Percentiles rank a stretch among this genome's conserved stretches.
These are phyloP conservation scores for Penicillium herquei DNA, from an alignment of 495 filamentous ascomycete species.

Conservation along the genomic window DNA sequence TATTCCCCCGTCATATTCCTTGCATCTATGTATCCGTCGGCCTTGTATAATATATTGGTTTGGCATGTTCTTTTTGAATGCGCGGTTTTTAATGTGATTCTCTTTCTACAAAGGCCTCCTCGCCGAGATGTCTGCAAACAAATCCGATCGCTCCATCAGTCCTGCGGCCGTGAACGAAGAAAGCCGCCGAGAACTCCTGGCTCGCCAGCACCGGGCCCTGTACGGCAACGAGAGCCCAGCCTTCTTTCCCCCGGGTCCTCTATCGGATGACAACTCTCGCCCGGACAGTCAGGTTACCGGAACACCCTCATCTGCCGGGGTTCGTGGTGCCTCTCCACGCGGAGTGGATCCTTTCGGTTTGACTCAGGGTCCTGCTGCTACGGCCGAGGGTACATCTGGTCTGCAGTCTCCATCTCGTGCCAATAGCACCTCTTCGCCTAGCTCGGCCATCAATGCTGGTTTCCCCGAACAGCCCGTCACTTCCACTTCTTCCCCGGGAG, in stretches of 20 bases:
- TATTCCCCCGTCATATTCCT: constrained; percentile 35
- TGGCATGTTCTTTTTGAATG: constrained; percentile 35
- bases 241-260: constrained; percentile 58
- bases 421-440: constrained; percentile 84
- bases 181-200: constrained; percentile 91
- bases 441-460: constrained; percentile 61
- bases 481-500: constrained; percentile 85
- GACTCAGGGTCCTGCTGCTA: constrained; percentile 36
- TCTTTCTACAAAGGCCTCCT: constrained; percentile 62
- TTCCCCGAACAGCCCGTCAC: constrained; percentile 75
- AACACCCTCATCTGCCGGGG: constrained; percentile 48
- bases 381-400: constrained; percentile 37
- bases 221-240: constrained; percentile 73
- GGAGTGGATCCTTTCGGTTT: constrained; percentile 63
- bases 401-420: constrained; percentile 72
- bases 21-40: constrained; percentile 42
- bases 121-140: constrained; percentile 78
- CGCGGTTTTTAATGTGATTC: constrained; percentile 44
- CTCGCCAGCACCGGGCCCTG: constrained; percentile 87
- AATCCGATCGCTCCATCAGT: constrained; percentile 89
- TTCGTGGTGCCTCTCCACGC: constrained; percentile 59
- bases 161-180: constrained; percentile 85
- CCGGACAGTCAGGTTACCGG: constrained; percentile 57
- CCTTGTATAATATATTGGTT: constrained; percentile 52
- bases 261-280: constrained; percentile 64